phyloP scores from a whole-genome alignment of 768 basidiomycete genomes.

The Serpula lacrymans region DNA sequence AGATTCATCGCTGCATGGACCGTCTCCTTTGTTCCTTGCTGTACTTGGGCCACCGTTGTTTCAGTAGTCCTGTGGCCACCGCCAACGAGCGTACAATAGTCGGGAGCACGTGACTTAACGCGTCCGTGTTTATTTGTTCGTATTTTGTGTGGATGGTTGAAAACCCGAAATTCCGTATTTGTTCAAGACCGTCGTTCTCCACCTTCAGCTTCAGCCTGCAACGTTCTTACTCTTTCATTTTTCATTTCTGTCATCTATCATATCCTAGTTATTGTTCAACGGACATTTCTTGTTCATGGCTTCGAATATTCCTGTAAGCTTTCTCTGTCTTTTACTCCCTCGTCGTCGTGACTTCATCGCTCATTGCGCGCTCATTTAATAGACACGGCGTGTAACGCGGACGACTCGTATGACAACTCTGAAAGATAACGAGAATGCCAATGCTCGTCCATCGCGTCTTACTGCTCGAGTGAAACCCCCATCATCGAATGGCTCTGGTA shows the following conservation, averaged over 20 bases:
- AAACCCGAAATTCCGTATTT: slow-evolving; percentile 29
- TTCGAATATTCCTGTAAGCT: slow-evolving; percentile 45
- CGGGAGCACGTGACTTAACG: slow-evolving; percentile 32
- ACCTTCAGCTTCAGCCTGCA: slow-evolving; percentile 8
- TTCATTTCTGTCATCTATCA: slow-evolving; percentile 7
- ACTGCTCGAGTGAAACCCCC: slow-evolving; percentile 59
- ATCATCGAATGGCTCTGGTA: slow-evolving; percentile 32
- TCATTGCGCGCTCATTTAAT: slow-evolving; percentile 1
- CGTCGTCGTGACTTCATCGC: not conserved
- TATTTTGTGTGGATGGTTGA: slow-evolving; percentile 35
- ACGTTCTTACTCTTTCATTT: slow-evolving; percentile 7
- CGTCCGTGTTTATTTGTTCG: slow-evolving; percentile 34
- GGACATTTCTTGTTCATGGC: slow-evolving; percentile 30
- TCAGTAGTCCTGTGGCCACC: not conserved
- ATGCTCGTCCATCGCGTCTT: slow-evolving; percentile 57
- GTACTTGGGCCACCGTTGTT: not conserved
- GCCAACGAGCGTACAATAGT: not conserved
- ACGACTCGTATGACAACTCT: slow-evolving; percentile 47
- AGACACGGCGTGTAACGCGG: slow-evolving; percentile 68
- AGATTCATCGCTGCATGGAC: not conserved
- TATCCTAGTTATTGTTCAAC: slow-evolving; percentile 1
- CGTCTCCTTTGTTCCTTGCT: not conserved
- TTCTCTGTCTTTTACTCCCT: not conserved
- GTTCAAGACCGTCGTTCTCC: slow-evolving; percentile 10
- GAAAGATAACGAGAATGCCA: slow-evolving; percentile 69